Evolutionary conservation across 495 filamentous ascomycete genomes (phyloP).

Genomic region (Lasiosphaeria ovina): DNA sequence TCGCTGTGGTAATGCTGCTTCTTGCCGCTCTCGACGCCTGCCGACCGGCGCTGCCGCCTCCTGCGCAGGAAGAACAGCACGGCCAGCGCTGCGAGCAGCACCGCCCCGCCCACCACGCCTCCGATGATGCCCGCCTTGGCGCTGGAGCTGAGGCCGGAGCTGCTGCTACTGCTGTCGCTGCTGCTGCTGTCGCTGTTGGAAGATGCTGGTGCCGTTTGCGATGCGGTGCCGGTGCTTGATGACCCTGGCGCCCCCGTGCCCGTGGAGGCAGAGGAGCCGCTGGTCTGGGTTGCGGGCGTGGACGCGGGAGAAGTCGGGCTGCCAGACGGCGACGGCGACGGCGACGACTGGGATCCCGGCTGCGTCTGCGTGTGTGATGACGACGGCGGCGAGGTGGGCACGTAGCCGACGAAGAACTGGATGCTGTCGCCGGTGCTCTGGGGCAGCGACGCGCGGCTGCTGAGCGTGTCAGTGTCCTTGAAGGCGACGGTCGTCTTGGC

Average conservation of each 20-base stretch:
- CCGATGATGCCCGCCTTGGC: constrained; percentile 25
- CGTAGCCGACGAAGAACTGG: constrained; percentile 19
- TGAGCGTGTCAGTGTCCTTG: constrained; percentile 10
- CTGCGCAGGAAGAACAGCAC: constrained; percentile 17
- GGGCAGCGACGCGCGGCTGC: constrained; percentile 21
- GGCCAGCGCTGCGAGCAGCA: constrained; percentile 8
- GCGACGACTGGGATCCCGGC: background rate
- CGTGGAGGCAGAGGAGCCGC: too few relatives aligned
- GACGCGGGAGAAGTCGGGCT: background rate
- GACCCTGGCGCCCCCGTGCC: too few relatives aligned
- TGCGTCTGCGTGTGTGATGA: background rate
- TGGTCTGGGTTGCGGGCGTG: background rate
- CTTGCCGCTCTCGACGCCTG: background rate
- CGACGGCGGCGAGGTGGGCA: constrained; percentile 5
- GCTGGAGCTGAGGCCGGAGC: constrained; percentile 12
- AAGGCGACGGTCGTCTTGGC: constrained; percentile 21
- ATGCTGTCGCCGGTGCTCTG: constrained; percentile 18
- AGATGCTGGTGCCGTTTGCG: background rate
- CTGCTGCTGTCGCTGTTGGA: background rate
- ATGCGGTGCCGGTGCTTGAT: background rate
- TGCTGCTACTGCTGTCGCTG: background rate
- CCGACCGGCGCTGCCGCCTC: background rate
- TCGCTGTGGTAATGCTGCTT: background rate
- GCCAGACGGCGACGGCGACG: background rate
- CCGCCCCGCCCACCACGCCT: constrained; percentile 11